Base-by-base conservation (phyloP, 2,329 filamentous ascomycete genomes). In the Penicillium sp. region DNA sequence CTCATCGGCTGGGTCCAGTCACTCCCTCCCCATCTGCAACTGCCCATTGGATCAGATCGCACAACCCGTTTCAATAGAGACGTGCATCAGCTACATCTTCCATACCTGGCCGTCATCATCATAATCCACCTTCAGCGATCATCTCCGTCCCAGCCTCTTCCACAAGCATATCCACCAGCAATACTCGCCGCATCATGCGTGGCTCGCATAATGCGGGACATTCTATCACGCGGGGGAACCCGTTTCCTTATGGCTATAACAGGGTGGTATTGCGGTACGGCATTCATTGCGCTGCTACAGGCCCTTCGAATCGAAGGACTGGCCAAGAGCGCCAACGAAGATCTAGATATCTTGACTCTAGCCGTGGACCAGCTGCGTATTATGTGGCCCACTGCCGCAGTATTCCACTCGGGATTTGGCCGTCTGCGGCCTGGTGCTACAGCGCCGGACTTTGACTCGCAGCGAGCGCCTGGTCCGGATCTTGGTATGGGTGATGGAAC, bases 161-260 rank as follows among this genome's bases (percentile, higher is more conserved):
- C 71, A 6, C 63, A 67, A 37, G 67, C 67, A 6, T 62, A 68
- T 12, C 64, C 65, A 3, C 62, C 67, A 1, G 69, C 68, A 17
- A 65, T 69, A 6, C 51, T 72, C 2, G 67, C 69, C 1, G 69
- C 69, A 4, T 69, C 68, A 3, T 72, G 68, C 53, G 64, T 69
- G 17, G 64, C 66, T 3, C 61, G 68, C 6, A 69, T 72, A 28
- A 58, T 74, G 7, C 54, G 66, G 29, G 71, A 74, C 32, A 64
- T 70, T 3, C 51, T 74, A 0, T 63, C 64, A 1, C 63, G 72
- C 0, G 71, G 72, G 0, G 63, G 69, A 28, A 64, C 66, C 0
- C 57, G 70, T 1, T 74, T 72, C 38, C 62, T 74, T 1, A 71
- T 70, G 64, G 69, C 68, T 1, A 73, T 74, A 8, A 68, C 68